Conservation (phyloP, 345 rosid species). For the Adansonia digitata region DNA sequence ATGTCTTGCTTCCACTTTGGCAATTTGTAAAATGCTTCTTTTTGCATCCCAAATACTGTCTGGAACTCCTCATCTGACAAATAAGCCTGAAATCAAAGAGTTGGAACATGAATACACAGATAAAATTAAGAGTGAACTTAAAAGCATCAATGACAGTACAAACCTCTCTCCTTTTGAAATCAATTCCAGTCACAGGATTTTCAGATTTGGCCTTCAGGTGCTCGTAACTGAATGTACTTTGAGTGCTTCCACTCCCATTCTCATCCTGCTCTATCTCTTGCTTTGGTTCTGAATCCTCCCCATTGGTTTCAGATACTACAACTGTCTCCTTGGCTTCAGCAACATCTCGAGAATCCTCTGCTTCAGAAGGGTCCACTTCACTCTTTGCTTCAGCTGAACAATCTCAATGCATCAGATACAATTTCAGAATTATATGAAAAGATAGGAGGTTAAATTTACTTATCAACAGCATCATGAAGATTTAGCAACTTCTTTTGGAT, state of each 20-base stretch:
- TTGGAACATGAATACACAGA: neutral
- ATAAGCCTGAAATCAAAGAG: slow-evolving; percentile 44
- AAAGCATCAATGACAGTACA: slow-evolving; percentile 13
- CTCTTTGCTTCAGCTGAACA: slow-evolving; percentile 44
- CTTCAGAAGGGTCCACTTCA: slow-evolving; percentile 42
- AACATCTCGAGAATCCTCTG: slow-evolving; percentile 46
- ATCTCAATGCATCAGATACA: neutral
- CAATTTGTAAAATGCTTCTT: slow-evolving; percentile 70
- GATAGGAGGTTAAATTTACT: neutral
- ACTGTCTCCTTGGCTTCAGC: slow-evolving; percentile 47
- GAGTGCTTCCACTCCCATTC: slow-evolving; percentile 24
- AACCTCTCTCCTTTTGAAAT: slow-evolving; percentile 94
- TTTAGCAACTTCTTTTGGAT: slow-evolving; percentile 6
- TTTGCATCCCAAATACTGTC: slow-evolving; percentile 59
- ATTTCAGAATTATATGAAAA: neutral
- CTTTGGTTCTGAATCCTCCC: slow-evolving; percentile 44
- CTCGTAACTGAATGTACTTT: slow-evolving; percentile 66
- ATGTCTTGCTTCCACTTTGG: slow-evolving; percentile 99
- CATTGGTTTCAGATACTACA: slow-evolving; percentile 41
- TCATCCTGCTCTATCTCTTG: slow-evolving; percentile 47
- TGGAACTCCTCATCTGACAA: slow-evolving; percentile 79
- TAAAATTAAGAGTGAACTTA: neutral
- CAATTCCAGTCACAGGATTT: slow-evolving; percentile 86
- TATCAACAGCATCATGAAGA: neutral
- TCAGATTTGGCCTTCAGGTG: slow-evolving; percentile 85